Percentiles rank a stretch among this genome's conserved stretches.
These are phyloP conservation scores for Neohortaea acidophila DNA, from an alignment of 495 filamentous ascomycete species.

Conservation along the genomic window DNA sequence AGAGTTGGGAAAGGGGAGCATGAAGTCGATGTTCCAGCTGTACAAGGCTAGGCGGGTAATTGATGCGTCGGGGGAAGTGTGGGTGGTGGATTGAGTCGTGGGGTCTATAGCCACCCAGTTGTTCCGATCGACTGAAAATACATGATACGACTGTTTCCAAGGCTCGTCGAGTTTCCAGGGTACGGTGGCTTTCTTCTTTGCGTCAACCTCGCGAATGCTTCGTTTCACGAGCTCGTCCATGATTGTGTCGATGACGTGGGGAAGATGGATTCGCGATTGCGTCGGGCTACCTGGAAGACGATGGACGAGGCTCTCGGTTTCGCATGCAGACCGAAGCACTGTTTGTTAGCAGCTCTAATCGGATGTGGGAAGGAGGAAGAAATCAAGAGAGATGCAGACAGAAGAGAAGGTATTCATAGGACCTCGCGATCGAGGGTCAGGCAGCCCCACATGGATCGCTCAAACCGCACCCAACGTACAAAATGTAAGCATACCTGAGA, in stretches of 20 bases:
- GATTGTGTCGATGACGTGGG: background rate
- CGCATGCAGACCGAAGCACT: no score
- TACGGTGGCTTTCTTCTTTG: conserved; percentile 5
- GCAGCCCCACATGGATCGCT: no score
- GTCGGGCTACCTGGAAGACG: no score
- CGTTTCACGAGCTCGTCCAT: conserved; percentile 9
- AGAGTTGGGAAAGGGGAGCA: conserved; percentile 22
- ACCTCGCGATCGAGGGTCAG: no score
- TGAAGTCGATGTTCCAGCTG: conserved; percentile 41
- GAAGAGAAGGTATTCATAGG: no score
- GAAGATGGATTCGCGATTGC: no score
- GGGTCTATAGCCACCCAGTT: conserved; percentile 6
- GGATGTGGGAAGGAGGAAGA: no score
- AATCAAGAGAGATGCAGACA: no score
- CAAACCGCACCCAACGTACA: no score
- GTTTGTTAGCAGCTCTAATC: no score
- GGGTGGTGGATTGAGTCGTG: background rate
- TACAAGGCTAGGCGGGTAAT: conserved; percentile 10
- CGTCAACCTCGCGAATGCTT: conserved; percentile 1
- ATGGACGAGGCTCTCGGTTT: no score
- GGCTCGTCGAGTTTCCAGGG: conserved; percentile 15
- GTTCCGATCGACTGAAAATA: background rate
- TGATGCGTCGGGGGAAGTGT: background rate
- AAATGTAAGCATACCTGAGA: no score
- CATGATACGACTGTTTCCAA: conserved; percentile 16